Percentiles rank a stretch among this genome's conserved stretches.
Evolutionary conservation across 192 early-diverging fungal species (phyloP).

Genomic region (Allomyces macrogynus): DNA sequence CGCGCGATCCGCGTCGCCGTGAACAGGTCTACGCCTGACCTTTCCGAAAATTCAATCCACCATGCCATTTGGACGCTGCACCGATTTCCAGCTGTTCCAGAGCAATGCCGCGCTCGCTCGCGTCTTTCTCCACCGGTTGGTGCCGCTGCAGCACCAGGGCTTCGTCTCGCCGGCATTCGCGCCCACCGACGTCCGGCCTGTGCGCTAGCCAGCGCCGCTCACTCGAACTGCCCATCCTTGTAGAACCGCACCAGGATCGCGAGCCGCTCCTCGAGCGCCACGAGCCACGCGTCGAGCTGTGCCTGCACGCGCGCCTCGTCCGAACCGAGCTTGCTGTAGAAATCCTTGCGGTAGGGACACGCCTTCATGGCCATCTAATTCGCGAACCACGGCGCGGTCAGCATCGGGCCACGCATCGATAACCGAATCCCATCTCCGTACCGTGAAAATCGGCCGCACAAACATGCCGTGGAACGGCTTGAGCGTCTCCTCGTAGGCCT

Average conservation of each 20-base stretch:
- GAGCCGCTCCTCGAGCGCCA: slow-evolving; percentile 52
- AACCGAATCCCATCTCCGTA: slow-evolving; percentile 7
- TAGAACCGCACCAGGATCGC: slow-evolving; percentile 40
- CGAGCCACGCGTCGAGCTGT: slow-evolving; percentile 47
- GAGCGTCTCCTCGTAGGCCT: slow-evolving; percentile 49
- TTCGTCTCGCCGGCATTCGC: too few species aligned
- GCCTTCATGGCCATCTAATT: slow-evolving; percentile 68
- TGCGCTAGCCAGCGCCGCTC: not conserved
- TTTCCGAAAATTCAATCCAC: too few species aligned
- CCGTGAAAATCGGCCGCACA: slow-evolving; percentile 40
- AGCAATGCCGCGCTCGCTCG: too few species aligned
- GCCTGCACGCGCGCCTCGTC: slow-evolving; percentile 30
- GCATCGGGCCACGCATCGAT: not conserved
- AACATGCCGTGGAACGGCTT: slow-evolving; percentile 47
- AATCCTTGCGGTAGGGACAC: slow-evolving; percentile 71
- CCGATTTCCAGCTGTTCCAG: too few species aligned
- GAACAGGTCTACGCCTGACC: too few species aligned
- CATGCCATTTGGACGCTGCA: too few species aligned
- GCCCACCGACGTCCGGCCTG: too few species aligned
- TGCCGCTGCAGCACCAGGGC: too few species aligned
- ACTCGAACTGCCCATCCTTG: not conserved
- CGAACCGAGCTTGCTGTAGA: slow-evolving; percentile 65
- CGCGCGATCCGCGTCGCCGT: too few species aligned
- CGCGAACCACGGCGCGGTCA: not conserved
- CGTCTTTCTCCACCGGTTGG: too few species aligned